Conservation (phyloP, 2,329 filamentous ascomycete genomes). For the Colletotrichum costaricense region DNA sequence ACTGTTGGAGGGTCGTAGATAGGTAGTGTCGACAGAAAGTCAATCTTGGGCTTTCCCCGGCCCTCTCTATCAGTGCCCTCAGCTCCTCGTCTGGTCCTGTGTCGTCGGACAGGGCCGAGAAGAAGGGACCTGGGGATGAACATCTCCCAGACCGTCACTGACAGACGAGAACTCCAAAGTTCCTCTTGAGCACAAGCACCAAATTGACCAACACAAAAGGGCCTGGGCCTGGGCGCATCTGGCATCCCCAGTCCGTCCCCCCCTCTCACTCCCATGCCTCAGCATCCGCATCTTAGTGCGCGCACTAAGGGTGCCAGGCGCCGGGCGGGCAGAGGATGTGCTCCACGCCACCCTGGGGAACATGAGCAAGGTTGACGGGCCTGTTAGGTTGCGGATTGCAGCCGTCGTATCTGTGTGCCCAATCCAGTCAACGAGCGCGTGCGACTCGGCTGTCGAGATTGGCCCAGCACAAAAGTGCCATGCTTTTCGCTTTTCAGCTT, state of each 20-base stretch:
- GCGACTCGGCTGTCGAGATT: constrained; percentile 5
- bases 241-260: background rate
- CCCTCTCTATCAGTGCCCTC: background rate
- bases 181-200: background rate
- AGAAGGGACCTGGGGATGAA: background rate
- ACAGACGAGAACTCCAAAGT: background rate
- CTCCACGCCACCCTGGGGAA: constrained; percentile 17
- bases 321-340: constrained; percentile 4
- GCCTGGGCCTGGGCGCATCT: background rate
- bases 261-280: background rate
- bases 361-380: constrained; percentile 13
- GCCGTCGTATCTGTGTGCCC: constrained; percentile 30
- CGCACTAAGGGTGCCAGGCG: background rate
- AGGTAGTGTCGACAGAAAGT: background rate
- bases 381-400: constrained; percentile 8
- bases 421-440: constrained; percentile 34
- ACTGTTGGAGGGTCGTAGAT: background rate
- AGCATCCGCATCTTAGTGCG: background rate
- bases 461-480: constrained; percentile 25
- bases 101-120: background rate
- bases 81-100: background rate
- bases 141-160: background rate
- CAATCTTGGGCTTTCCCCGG: background rate
- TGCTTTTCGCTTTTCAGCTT: constrained; percentile 21
- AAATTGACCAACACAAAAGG: background rate